Evolutionary conservation across 2,329 filamentous ascomycete species (phyloP), one percentile per base, ranked within the genome.

Genomic region (Onygenales sp.): DNA sequence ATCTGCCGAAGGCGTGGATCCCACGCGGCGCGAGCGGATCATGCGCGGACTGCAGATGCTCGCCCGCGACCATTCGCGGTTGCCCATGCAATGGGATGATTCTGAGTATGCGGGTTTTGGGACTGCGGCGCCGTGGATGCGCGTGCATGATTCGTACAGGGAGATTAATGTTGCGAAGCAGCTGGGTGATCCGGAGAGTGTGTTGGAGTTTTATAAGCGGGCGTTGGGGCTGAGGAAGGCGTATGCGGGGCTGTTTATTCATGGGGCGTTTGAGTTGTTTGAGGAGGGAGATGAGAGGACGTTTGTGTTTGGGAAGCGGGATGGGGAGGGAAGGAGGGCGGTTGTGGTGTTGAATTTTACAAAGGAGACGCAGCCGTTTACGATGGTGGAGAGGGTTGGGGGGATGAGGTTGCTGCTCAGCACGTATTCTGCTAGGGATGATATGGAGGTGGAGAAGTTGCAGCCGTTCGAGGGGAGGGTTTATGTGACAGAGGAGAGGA

Each of bases 61-160:
- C 33, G 83, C 77, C 5, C 73, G 83, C 34, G 84, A 88, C 63
- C 81, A 88, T 62, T 77, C 82, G 7, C 75, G 85, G n/a, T 77
- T 81, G 3, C 85, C 85, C 0, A 81, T 88, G 71, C 82, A 85
- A 57, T 88, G 85, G 85, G 75, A 75, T 52, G 72, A 65, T 0
- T 69, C 70, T 0, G 64, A 71, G 1, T 75, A 83, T 57, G 82
- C 80, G 0, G 85, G 85, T 1, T 87, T 87, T 69, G 83, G 81
- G 6, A 66, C 70, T 52, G 58, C 69, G 7, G 73, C 71, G 0
- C 80, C 81, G 0, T 84, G 82, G 81, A 84, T 84, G 80, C 72
- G 77, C 2, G 72, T 79, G 9, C 75, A 81, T 54, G 78, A 80
- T 27, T 74, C 79, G 50, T 80, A 78, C 54, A 68, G 63, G 42